Evolutionary conservation across 176 grass and related monocot species (phyloP).

Genomic region (Pharus latifolius): DNA sequence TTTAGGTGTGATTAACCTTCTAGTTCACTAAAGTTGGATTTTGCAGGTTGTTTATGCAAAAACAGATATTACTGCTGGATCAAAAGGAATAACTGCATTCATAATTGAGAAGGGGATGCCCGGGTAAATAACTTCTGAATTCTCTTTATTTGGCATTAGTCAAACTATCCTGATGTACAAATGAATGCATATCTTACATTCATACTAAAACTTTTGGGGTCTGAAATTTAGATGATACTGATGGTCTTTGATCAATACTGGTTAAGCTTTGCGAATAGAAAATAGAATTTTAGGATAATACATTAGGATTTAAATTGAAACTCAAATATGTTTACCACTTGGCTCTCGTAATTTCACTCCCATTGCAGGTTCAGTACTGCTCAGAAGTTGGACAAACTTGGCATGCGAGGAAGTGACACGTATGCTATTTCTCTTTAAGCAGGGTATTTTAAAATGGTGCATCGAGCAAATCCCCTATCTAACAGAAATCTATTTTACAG

Average conservation of each 20-base stretch:
- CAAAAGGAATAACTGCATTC: slow-evolving; percentile 97
- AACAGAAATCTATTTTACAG: slow-evolving; percentile 30
- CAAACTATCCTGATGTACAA: neutral
- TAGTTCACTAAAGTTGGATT: slow-evolving; percentile 16
- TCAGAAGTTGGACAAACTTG: slow-evolving; percentile 96
- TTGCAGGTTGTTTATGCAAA: slow-evolving; percentile 96
- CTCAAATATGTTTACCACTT: neutral
- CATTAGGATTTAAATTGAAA: neutral
- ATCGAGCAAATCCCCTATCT: neutral
- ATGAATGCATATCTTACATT: neutral
- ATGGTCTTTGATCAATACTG: neutral
- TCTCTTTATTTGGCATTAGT: neutral
- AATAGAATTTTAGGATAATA: neutral
- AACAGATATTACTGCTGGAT: slow-evolving; percentile 71
- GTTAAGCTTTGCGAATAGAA: neutral
- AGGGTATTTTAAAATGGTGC: neutral
- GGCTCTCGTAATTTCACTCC: neutral
- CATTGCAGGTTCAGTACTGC: slow-evolving; percentile 83
- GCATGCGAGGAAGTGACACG: slow-evolving; percentile 97
- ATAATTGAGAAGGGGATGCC: slow-evolving; percentile 97
- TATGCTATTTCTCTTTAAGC: slow-evolving; percentile 35
- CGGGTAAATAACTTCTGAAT: slow-evolving; percentile 40
- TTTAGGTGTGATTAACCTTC: neutral
- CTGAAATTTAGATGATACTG: neutral
- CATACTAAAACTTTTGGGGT: neutral